phyloP scores from a whole-genome alignment of 805 yeast genomes.

The Nakazawaea populi region DNA sequence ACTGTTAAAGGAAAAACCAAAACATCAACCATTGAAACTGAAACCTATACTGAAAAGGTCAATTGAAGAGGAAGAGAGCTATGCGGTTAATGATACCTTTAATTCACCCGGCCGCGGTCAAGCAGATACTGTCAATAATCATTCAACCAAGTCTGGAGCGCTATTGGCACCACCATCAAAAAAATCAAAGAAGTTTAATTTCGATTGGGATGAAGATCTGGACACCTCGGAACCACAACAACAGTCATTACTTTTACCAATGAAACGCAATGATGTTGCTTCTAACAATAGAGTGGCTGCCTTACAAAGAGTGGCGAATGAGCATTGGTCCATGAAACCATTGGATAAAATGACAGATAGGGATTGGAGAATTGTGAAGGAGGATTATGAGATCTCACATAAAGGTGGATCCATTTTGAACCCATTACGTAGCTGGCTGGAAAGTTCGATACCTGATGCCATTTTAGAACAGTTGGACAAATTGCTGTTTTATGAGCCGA shows the following conservation, averaged over 20 bases:
- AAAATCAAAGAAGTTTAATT: slow-evolving; percentile 38
- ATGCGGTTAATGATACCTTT: slow-evolving; percentile 3
- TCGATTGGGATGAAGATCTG: slow-evolving; percentile 65
- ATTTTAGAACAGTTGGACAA: slow-evolving; percentile 31
- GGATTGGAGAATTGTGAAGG: slow-evolving; percentile 86
- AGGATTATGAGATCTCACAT: slow-evolving; percentile 60
- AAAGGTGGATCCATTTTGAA: slow-evolving; percentile 37
- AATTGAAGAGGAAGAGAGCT: slow-evolving; percentile 1
- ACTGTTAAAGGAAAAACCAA: slow-evolving; percentile 22
- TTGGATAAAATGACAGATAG: slow-evolving; percentile 62
- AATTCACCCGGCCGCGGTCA: background rate
- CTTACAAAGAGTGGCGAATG: background rate
- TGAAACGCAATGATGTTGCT: background rate
- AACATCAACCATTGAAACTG: background rate
- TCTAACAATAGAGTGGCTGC: background rate
- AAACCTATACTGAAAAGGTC: background rate
- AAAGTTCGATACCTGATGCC: slow-evolving; percentile 42
- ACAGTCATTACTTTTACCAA: slow-evolving; percentile 10
- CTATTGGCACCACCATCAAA: background rate
- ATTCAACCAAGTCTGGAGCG: slow-evolving; percentile 1
- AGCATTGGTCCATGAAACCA: slow-evolving; percentile 67
- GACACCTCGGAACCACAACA: slow-evolving; percentile 40
- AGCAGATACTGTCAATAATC: background rate
- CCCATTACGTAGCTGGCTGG: slow-evolving; percentile 76
- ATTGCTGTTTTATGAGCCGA: slow-evolving; percentile 56